These are phyloP conservation scores for Lanmaoa rubissima DNA, from an alignment of 768 basidiomycete species.

Conservation along the genomic window DNA sequence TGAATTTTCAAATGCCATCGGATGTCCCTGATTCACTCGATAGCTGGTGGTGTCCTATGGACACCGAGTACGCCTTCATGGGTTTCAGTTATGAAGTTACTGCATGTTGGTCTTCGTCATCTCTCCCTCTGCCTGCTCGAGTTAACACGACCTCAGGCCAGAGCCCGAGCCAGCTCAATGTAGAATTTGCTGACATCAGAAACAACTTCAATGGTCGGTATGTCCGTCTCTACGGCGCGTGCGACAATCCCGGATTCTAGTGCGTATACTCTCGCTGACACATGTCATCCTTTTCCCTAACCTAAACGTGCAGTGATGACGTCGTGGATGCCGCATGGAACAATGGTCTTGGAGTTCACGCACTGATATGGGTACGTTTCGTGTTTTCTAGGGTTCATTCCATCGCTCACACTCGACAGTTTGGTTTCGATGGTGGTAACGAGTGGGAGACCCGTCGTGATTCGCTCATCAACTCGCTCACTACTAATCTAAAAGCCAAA, in stretches of 20 bases:
- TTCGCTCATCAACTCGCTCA: slow-evolving; percentile 48
- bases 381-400: neutral
- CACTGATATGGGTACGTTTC: slow-evolving; percentile 65
- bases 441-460: slow-evolving; percentile 56
- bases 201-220: slow-evolving; percentile 61
- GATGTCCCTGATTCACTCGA: slow-evolving; percentile 42
- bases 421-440: slow-evolving; percentile 39
- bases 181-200: slow-evolving; percentile 61
- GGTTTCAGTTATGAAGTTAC: slow-evolving; percentile 78
- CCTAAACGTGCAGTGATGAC: slow-evolving; percentile 42
- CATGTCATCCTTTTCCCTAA: slow-evolving; percentile 17
- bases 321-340: slow-evolving; percentile 68
- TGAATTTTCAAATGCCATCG: slow-evolving; percentile 55
- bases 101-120: slow-evolving; percentile 43
- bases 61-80: slow-evolving; percentile 71
- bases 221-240: slow-evolving; percentile 49
- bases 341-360: slow-evolving; percentile 68
- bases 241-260: slow-evolving; percentile 42
- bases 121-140: neutral
- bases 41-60: slow-evolving; percentile 64
- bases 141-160: slow-evolving; percentile 46
- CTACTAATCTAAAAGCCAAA: slow-evolving; percentile 59
- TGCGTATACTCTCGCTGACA: slow-evolving; percentile 8
- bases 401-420: slow-evolving; percentile 21
- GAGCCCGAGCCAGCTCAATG: slow-evolving; percentile 45